Percentiles rank a stretch among this genome's conserved stretches.
These are phyloP conservation scores for Oryza nivara DNA, from an alignment of 176 grass and related monocot genomes.

Conservation along the genomic window DNA sequence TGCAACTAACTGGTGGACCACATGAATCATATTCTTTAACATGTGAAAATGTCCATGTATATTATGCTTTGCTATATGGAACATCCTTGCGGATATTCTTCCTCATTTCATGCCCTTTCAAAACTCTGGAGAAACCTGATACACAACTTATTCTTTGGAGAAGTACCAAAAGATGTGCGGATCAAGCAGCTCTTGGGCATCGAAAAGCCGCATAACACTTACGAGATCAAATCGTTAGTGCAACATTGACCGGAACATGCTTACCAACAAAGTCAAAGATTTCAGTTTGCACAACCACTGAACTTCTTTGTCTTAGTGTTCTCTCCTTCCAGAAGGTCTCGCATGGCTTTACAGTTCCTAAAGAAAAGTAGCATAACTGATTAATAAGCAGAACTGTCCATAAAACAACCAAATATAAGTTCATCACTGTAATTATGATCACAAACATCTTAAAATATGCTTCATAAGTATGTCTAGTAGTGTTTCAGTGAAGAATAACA, in stretches of 20 bases:
- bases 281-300: background rate
- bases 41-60: constrained; percentile 17
- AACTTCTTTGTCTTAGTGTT: background rate
- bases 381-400: background rate
- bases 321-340: background rate
- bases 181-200: background rate
- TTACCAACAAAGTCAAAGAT: background rate
- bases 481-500: background rate
- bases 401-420: background rate
- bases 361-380: background rate
- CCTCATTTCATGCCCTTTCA: constrained; percentile 6
- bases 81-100: constrained; percentile 36
- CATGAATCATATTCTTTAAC: background rate
- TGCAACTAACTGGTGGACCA: constrained; percentile 23
- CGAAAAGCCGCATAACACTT: background rate
- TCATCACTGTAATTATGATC: background rate
- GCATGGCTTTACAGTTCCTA: background rate
- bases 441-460: background rate
- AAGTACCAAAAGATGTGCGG: background rate
- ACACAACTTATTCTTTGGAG: background rate
- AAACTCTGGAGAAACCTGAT: constrained; percentile 6
- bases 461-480: background rate
- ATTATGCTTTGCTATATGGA: constrained; percentile 32
- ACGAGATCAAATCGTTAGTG: background rate
- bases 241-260: background rate